Evolutionary conservation across 2,329 filamentous ascomycete genomes (phyloP).

Genomic region (Phoma sp.): DNA sequence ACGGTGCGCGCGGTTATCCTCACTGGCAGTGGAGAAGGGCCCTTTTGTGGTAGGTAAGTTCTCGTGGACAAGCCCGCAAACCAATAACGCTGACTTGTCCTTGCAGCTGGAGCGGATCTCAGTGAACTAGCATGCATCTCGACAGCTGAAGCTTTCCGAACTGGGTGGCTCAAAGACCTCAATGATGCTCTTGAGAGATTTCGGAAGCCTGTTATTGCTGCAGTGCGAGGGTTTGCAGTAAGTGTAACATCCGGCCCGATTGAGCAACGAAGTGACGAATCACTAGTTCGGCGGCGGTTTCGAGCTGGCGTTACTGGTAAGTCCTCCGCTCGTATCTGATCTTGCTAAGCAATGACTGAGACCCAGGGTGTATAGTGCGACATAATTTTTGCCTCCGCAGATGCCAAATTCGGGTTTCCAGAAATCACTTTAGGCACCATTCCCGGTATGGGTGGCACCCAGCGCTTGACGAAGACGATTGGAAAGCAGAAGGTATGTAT

Average conservation of each 20-base stretch:
- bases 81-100: slow-evolving; percentile 14
- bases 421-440: slow-evolving; percentile 94
- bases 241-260: neutral
- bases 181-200: slow-evolving; percentile 78
- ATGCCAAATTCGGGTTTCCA: slow-evolving; percentile 90
- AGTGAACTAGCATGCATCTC: slow-evolving; percentile 93
- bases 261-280: slow-evolving; percentile 6
- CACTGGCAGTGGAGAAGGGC: slow-evolving; percentile 84
- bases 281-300: slow-evolving; percentile 80
- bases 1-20: slow-evolving; percentile 59
- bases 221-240: slow-evolving; percentile 84
- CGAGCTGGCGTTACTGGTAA: slow-evolving; percentile 89
- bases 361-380: slow-evolving; percentile 56
- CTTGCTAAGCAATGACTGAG: slow-evolving; percentile 10
- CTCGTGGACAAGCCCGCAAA: slow-evolving; percentile 8
- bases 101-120: slow-evolving; percentile 84
- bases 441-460: slow-evolving; percentile 87
- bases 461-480: slow-evolving; percentile 75
- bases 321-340: slow-evolving; percentile 45
- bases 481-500: slow-evolving; percentile 48
- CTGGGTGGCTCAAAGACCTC: slow-evolving; percentile 91
- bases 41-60: slow-evolving; percentile 69
- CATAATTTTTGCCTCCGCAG: slow-evolving; percentile 84
- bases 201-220: slow-evolving; percentile 90
- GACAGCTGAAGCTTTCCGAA: slow-evolving; percentile 82